These are phyloP conservation scores for Neostapfia colusana DNA, from an alignment of 176 grass and related monocot species.

Conservation along the genomic window DNA sequence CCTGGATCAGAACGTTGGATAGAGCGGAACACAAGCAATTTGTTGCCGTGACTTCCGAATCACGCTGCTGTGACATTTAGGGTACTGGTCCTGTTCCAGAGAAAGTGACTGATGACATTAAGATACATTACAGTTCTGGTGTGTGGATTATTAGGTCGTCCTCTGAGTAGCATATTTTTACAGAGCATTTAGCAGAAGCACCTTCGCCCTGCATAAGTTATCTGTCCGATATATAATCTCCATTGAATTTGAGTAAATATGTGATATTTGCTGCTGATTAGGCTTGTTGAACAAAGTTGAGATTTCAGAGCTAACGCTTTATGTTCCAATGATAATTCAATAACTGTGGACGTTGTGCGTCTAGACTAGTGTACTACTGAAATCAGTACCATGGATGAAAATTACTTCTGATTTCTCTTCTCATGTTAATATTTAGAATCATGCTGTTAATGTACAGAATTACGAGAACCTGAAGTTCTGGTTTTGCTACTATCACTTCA, in stretches of 20 bases:
- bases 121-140: neutral
- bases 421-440: neutral
- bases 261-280: neutral
- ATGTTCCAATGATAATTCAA: too few species aligned
- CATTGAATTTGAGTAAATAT: neutral
- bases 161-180: neutral
- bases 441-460: neutral
- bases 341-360: neutral
- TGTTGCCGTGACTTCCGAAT: neutral
- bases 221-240: neutral
- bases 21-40: neutral
- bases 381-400: neutral
- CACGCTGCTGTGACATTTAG: slow-evolving; percentile 1
- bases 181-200: neutral
- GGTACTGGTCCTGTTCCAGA: neutral
- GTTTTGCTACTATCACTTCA: neutral
- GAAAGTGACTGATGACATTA: slow-evolving; percentile 19
- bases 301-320: neutral
- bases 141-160: slow-evolving; percentile 9
- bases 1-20: neutral
- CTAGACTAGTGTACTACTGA: neutral
- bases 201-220: neutral
- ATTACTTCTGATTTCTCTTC: neutral
- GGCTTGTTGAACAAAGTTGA: neutral
- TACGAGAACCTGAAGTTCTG: neutral